Evolutionary conservation across 1,284 basidiomycete genomes (phyloP).

Genomic region (Paramarasmius palmivorus): DNA sequence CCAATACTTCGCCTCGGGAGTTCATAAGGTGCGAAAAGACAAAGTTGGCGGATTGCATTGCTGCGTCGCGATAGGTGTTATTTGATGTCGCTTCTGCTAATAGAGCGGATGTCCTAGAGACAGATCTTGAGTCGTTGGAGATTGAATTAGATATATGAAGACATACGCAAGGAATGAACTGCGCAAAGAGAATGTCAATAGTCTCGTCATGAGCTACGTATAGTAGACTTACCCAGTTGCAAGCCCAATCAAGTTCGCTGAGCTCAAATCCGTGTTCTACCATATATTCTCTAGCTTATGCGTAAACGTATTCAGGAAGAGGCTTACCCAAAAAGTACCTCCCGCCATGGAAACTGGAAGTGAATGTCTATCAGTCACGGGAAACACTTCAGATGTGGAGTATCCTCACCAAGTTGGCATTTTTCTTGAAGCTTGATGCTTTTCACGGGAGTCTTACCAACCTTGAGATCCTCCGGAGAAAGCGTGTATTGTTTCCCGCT

Average conservation of each 20-base stretch:
- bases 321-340: conserved; percentile 6
- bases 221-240: neutral
- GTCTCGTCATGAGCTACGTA: neutral
- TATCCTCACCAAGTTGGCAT: neutral
- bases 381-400: neutral
- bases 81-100: neutral
- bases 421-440: neutral
- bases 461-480: neutral
- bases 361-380: neutral
- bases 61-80: neutral
- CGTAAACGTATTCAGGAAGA: too few relatives aligned
- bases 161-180: neutral
- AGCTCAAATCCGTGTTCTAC: neutral
- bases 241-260: neutral
- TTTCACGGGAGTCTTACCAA: neutral
- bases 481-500: neutral
- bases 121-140: neutral
- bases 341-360: conserved; percentile 10
- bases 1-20: conserved; percentile 7
- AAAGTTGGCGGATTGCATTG: neutral
- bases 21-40: conserved; percentile 2
- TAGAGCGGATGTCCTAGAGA: neutral
- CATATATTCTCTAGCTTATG: too few relatives aligned
- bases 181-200: neutral
- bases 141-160: neutral